Percentiles rank a stretch among this genome's conserved stretches.
Evolutionary conservation across 179 eudicot species (phyloP).

Genomic region (Gypsophila paniculata): DNA sequence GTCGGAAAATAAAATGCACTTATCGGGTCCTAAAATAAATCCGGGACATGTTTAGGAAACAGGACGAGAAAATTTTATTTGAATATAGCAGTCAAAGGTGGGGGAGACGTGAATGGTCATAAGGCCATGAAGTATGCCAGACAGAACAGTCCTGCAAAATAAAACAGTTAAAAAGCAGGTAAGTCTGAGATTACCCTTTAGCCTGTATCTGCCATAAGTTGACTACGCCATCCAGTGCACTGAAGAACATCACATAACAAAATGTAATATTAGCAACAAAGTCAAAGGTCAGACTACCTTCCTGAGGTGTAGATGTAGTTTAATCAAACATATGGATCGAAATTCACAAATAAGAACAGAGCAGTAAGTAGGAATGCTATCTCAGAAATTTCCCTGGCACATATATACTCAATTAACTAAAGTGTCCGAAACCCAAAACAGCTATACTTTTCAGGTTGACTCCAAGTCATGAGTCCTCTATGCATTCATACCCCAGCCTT

Average conservation of each 20-base stretch:
- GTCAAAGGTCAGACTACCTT: constrained; percentile 5
- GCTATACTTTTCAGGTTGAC: neutral
- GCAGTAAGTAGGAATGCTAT: neutral
- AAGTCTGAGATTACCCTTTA: constrained; percentile 52
- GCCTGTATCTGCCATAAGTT: constrained; percentile 89
- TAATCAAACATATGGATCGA: neutral
- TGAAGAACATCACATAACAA: constrained; percentile 36
- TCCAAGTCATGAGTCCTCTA: neutral
- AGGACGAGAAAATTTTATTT: neutral
- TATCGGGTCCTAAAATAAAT: neutral
- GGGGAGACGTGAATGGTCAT: neutral
- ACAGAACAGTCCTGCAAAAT: neutral
- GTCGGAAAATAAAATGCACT: constrained; percentile 2
- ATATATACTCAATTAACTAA: neutral
- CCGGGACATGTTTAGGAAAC: neutral
- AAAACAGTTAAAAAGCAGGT: constrained; percentile 5
- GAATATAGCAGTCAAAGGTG: neutral
- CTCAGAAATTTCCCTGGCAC: neutral
- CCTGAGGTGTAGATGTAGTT: neutral
- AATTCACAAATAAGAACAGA: neutral
- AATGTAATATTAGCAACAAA: constrained; percentile 12
- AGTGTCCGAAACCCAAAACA: neutral
- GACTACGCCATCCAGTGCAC: constrained; percentile 89
- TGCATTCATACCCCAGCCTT: neutral
- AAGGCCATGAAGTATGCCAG: neutral